Base-by-base conservation (phyloP, 2,329 filamentous ascomycete species). In the Hypocreales sp. region DNA sequence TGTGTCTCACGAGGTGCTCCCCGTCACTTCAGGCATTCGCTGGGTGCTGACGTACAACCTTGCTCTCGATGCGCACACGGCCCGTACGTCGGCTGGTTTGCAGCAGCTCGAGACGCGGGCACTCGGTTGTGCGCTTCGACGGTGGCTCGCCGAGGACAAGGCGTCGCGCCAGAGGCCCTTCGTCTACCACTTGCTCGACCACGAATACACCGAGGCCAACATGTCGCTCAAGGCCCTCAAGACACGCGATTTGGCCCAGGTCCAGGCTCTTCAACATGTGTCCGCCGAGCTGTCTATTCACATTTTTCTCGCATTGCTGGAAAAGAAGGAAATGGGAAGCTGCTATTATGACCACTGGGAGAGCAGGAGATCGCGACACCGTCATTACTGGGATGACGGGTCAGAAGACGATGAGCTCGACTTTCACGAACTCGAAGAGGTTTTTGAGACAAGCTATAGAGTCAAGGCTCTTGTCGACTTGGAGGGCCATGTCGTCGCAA, bases 31-130 rank as follows among this genome's bases (percentile, higher is more conserved):
- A 0, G 65, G 66, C 3, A 56, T 60, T 36, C 58, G 62, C 4
- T 52, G 60, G 29, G 61, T 65, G 8, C 35, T 72, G 8, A 64
- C 56, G 0, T 72, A 67, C 43, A 68, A 69, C 36, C 51, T 72
- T 5, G 39, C 41, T 10, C 30, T 46, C 12, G 31, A 39, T 5
- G 29, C 19, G 5, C 17, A 37, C 5, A 24, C 31, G 11, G 9
- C 30, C 2, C 29, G 36, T 2, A 44, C 45, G 8, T 42, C 40
- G 5, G 41, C 42, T 3, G 35, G 28, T 2, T 11, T 40, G 4
- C 24, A 27, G 8, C 14, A 22, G 2, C 9, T 29, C 2, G 24
- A 39, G 9, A 33, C 29, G 1, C 25, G 15, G 5, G 25, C 21
- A 4, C 34, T 52, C 17, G 38, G 37, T 0, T 23, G 32, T 1